Base-by-base conservation (phyloP, 2,329 filamentous ascomycete genomes). In the Botrytis elliptica region DNA sequence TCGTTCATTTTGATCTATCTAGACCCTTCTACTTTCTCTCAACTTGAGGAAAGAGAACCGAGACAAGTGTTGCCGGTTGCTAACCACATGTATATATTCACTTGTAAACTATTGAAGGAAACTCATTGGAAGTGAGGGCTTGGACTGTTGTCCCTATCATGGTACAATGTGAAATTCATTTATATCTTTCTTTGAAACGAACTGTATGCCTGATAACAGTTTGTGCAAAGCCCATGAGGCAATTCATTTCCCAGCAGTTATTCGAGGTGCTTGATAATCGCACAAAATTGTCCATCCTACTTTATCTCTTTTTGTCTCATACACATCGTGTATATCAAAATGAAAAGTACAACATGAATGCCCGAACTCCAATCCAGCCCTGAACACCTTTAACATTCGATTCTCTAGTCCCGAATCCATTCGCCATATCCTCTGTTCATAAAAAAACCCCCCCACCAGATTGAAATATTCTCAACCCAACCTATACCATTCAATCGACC, bases 401-500 rank as follows among this genome's bases (percentile, higher is more conserved):
- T 14, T 55, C 10, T 55, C 6, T 18, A 57, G 7, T 8, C 14
- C n/a, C 52, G 0, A 6, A 29, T 18, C 52, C 52, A 57, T 57
- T 29, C n/a, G n/a, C 52, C n/a, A 29, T 57, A 29, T 9, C 52
- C n/a, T 57, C n/a, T 57, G 12, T 57, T 33, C 52, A 33, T 33
- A 33, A 29, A 57, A 57, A 29, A n/a, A n/a, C 1, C n/a, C 52
- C n/a, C n/a, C 52, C n/a, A 9, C 6, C n/a, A 16, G 6, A 18
- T 18, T 57, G n/a, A 29, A 57, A 29, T 18, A 18, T 57, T n/a
- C n/a, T 18, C n/a, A 57, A 57, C n/a, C 6, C 52, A 57, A 18
- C 6, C 6, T 57, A 9, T 16, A 57, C 14, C 29, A 29, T 9
- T 79, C 72, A 79, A 76, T 79, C 78, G 46, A 76, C 74, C 36